Conservation (phyloP, 805 yeast genomes). For the Teunomyces lycoperdinae region DNA sequence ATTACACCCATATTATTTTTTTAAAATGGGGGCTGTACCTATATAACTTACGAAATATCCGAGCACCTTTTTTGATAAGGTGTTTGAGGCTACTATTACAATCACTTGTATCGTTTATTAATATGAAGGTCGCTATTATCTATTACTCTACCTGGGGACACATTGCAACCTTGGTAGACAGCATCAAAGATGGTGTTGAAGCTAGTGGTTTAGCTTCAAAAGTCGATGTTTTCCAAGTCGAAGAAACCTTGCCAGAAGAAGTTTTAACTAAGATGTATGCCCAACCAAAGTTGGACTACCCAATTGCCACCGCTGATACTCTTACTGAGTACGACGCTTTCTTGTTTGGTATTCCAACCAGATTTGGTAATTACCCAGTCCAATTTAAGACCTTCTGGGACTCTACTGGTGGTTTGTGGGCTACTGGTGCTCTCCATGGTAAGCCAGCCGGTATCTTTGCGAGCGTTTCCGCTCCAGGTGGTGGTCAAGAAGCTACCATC, state of each 20-base stretch:
- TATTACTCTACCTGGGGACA: slow-evolving; percentile 84
- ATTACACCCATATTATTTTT: not conserved
- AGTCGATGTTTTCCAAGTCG: slow-evolving; percentile 74
- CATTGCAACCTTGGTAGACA: slow-evolving; percentile 63
- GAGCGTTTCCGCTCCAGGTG: no score
- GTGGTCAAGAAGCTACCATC: slow-evolving; percentile 76
- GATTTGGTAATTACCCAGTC: slow-evolving; percentile 73
- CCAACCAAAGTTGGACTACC: slow-evolving; percentile 51
- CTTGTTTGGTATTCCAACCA: slow-evolving; percentile 76
- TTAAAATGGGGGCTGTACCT: not conserved
- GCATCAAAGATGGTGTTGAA: slow-evolving; percentile 66
- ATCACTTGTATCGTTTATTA: not conserved
- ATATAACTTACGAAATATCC: not conserved
- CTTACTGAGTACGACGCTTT: slow-evolving; percentile 67
- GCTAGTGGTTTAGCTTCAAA: slow-evolving; percentile 55
- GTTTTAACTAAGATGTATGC: slow-evolving; percentile 65
- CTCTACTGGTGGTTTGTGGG: slow-evolving; percentile 75
- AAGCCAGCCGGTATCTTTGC: slow-evolving; percentile 73
- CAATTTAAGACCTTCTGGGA: slow-evolving; percentile 81
- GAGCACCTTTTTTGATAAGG: not conserved
- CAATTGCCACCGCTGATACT: slow-evolving; percentile 56
- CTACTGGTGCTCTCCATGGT: slow-evolving; percentile 63
- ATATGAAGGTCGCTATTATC: slow-evolving; percentile 64
- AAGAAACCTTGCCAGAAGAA: slow-evolving; percentile 70
- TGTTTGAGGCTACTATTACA: not conserved